These are phyloP conservation scores for Cubamyces lactineus DNA, from an alignment of 768 basidiomycete species.

Conservation along the genomic window DNA sequence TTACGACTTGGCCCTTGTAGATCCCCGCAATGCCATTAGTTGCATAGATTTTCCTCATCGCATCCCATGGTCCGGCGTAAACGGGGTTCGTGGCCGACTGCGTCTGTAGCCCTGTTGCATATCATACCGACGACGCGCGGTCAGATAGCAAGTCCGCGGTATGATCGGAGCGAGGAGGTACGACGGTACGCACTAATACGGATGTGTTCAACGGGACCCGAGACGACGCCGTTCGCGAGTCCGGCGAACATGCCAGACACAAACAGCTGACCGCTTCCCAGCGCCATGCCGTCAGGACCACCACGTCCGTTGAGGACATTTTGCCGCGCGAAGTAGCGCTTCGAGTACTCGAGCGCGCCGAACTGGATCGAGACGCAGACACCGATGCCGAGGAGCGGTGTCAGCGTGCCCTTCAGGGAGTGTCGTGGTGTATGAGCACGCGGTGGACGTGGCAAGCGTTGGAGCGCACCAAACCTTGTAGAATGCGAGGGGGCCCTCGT, in stretches of 20 bases:
- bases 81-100: slow-evolving; percentile 77
- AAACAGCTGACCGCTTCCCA: slow-evolving; percentile 69
- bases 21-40: slow-evolving; percentile 80
- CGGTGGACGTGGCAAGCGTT: background rate
- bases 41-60: slow-evolving; percentile 80
- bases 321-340: slow-evolving; percentile 71
- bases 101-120: slow-evolving; percentile 77
- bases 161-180: background rate
- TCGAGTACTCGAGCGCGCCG: slow-evolving; percentile 83
- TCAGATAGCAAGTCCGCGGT: background rate
- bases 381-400: slow-evolving; percentile 90
- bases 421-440: slow-evolving; percentile 1
- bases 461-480: slow-evolving; percentile 70
- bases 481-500: slow-evolving; percentile 92
- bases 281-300: slow-evolving; percentile 62
- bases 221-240: slow-evolving; percentile 88
- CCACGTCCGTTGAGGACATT: slow-evolving; percentile 64
- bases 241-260: slow-evolving; percentile 83
- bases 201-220: slow-evolving; percentile 96
- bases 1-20: slow-evolving; percentile 92
- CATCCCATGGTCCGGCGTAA: slow-evolving; percentile 87
- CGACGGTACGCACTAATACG: slow-evolving; percentile 70
- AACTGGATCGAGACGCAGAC: slow-evolving; percentile 97
- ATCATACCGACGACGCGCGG: background rate
- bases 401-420: slow-evolving; percentile 73